phyloP scores from a whole-genome alignment of 805 yeast genomes.

The Candida berthetii region DNA sequence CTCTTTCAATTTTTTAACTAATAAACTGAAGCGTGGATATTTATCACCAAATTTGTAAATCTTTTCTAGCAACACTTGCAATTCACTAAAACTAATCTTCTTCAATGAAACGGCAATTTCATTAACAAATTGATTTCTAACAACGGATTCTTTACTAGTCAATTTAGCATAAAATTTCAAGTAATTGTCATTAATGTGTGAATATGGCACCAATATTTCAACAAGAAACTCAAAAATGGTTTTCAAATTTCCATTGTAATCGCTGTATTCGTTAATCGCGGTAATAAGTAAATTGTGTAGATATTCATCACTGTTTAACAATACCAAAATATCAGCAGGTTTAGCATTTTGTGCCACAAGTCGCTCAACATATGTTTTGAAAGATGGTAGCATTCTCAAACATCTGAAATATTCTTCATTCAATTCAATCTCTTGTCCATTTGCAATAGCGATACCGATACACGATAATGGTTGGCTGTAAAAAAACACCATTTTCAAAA shows the following conservation, averaged over 20 bases:
- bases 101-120: constrained; percentile 13
- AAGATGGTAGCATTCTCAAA: constrained; percentile 29
- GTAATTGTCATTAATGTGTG: constrained; percentile 6
- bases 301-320: constrained; percentile 15
- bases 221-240: constrained; percentile 13
- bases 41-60: constrained; percentile 5
- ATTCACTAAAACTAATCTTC: constrained; percentile 2
- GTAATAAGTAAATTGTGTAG: constrained; percentile 8
- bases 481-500: constrained; percentile 18
- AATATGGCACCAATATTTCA: constrained; percentile 8
- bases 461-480: constrained; percentile 16
- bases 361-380: constrained; percentile 17
- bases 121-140: constrained; percentile 16
- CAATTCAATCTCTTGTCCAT: constrained; percentile 1
- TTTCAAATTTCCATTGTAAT: constrained; percentile 11
- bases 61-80: constrained; percentile 6
- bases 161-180: constrained; percentile 17
- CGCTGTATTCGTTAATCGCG: constrained; percentile 12
- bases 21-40: constrained; percentile 2
- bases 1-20: neutral
- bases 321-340: constrained; percentile 3
- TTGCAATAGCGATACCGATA: constrained; percentile 4
- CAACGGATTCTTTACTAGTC: constrained; percentile 15
- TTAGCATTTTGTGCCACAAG: constrained; percentile 5
- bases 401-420: constrained; percentile 14